A percentile compares a stretch with the other conserved stretches of the same genome.
Evolutionary conservation across 176 grass and related monocot genomes (phyloP).

Genomic region (Carex cristatella): DNA sequence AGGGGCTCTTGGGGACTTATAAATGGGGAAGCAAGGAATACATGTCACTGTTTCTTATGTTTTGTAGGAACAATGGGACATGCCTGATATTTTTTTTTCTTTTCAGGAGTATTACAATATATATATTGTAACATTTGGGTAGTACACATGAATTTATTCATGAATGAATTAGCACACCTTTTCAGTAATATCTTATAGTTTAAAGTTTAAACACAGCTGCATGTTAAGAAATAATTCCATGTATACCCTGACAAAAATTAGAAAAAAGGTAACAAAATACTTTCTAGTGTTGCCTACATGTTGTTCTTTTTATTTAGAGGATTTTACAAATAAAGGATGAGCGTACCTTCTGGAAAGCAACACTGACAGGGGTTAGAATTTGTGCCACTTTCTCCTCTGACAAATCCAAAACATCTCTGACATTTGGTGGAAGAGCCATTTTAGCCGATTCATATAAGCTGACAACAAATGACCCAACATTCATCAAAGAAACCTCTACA

Average conservation of each 20-base stretch:
- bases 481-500: conserved; percentile 62
- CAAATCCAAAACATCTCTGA: conserved; percentile 51
- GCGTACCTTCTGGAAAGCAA: conserved; percentile 76
- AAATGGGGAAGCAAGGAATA: neutral
- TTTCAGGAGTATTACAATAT: neutral
- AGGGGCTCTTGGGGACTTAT: neutral
- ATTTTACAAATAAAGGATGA: neutral
- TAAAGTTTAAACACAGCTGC: neutral
- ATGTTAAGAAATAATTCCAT: neutral
- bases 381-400: conserved; percentile 74
- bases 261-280: neutral
- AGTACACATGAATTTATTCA: neutral
- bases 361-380: conserved; percentile 48
- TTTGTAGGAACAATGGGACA: neutral
- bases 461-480: conserved; percentile 41
- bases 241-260: neutral
- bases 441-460: conserved; percentile 76
- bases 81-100: neutral
- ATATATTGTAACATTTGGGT: neutral
- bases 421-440: conserved; percentile 62
- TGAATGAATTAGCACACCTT: conserved; percentile 1
- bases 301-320: neutral
- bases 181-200: neutral
- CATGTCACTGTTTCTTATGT: neutral
- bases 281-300: neutral